phyloP scores from a whole-genome alignment of 2,329 filamentous ascomycete genomes.

The Aspergillus pseudoviridinutans region DNA sequence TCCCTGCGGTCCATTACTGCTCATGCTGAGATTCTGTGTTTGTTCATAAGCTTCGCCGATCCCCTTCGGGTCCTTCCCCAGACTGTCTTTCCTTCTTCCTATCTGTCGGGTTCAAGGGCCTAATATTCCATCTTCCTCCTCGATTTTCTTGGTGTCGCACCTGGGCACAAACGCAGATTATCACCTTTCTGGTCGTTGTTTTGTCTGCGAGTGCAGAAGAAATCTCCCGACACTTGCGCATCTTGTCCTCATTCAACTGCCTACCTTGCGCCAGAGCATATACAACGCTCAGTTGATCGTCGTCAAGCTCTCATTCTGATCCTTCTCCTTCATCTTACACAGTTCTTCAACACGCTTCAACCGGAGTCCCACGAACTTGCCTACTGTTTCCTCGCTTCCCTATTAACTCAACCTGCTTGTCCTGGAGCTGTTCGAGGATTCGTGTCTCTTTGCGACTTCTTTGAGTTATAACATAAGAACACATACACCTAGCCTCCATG shows the following conservation, averaged over 20 bases:
- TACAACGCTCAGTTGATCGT: background rate
- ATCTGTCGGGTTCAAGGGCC: conserved; percentile 12
- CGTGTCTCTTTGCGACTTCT: background rate
- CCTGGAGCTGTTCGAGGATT: background rate
- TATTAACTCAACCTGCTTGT: background rate
- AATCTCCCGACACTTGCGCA: background rate
- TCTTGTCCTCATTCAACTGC: background rate
- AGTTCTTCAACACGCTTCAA: background rate
- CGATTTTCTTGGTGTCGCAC: conserved; percentile 1
- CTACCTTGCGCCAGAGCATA: background rate
- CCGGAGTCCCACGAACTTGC: no score
- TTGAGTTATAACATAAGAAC: background rate
- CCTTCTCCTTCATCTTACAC: background rate
- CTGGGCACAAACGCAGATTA: background rate
- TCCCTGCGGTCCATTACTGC: conserved; percentile 21
- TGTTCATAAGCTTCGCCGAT: conserved; percentile 45
- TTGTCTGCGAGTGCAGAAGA: background rate
- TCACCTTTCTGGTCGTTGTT: conserved; percentile 1
- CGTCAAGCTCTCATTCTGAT: background rate
- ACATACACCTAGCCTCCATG: conserved; percentile 55
- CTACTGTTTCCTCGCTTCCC: background rate
- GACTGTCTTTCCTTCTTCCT: conserved; percentile 27
- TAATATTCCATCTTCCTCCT: conserved; percentile 6
- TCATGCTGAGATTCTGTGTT: conserved; percentile 31
- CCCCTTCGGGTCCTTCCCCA: conserved; percentile 37